Base-by-base conservation (phyloP, 352 stramenopile species). In the Phytopythium mirpurense region DNA sequence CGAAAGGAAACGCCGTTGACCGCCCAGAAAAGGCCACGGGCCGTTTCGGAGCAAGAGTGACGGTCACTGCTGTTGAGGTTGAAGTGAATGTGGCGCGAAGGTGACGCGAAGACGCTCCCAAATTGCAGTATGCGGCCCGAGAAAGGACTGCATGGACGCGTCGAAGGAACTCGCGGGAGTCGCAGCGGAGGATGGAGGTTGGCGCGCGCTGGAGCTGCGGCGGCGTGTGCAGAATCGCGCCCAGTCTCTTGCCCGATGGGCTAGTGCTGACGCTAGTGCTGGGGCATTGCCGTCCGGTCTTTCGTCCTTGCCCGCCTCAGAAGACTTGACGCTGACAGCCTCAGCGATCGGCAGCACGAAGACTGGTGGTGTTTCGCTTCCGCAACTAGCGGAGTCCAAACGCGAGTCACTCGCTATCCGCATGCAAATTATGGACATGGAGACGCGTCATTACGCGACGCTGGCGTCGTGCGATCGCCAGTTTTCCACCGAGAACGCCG, bases 391-490 rank as follows among this genome's bases (percentile, higher is more conserved):
- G 4, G 47, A 50, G 19, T 57, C 61, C 4, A 83, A 74, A 26
- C 66, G 72, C 21, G 73, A 86, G 27, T 59, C 74, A 1, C 65
- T 82, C 6, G 65, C 58, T 2, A 68, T 84, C 23, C 70, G 79
- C 40, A 71, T 82, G 67, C 65, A 79, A 1, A 60, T 90, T 14
- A 54, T 86, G 27, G 78, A 82, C 36, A 57, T 68, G 8, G 61
- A 88, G 18, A 63, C 73, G 6, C 63, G 73, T 34, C 64, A 84
- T 16, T 60, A 70, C 14, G 60, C 60, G 16, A 63, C 67, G 0
- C 59, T 88, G 11, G 65, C 53, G 7, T 82, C 61, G 23, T 86
- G 70, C 5, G 75, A 83, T 24, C 68, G 78, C 38, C 78, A 90
- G 48, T 83, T 88, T 40, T 63, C 62, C 7, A 45, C 76, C 7